Evolutionary conservation across 1,284 basidiomycete genomes (phyloP).

Genomic region (Testicularia cyperi): DNA sequence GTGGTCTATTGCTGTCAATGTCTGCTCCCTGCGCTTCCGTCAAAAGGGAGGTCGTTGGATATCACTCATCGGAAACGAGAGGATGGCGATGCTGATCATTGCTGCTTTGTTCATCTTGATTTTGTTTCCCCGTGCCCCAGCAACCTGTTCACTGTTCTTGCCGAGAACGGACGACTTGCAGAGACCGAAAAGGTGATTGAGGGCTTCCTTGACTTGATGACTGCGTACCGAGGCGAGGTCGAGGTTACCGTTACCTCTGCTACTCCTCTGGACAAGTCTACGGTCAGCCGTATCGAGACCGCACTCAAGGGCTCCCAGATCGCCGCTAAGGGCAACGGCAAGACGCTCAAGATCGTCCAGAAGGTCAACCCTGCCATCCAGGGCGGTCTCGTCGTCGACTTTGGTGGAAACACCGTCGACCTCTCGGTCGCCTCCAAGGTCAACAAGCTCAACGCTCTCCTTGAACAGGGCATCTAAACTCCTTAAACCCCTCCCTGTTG

Average conservation of each 20-base stretch:
- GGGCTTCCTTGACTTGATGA: constrained; percentile 85
- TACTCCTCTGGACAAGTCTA: constrained; percentile 56
- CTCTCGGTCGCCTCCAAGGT: constrained; percentile 88
- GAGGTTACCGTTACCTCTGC: constrained; percentile 82
- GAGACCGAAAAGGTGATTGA: constrained; percentile 84
- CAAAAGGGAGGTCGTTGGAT: no score
- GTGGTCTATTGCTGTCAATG: no score
- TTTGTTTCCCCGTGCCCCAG: constrained; percentile 6
- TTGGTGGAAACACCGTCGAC: constrained; percentile 97
- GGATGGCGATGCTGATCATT: no score
- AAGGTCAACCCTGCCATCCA: constrained; percentile 58
- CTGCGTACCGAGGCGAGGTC: constrained; percentile 88
- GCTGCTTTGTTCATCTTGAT: not conserved
- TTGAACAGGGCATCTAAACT: constrained; percentile 60
- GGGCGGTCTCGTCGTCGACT: constrained; percentile 84
- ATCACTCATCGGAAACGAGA: no score
- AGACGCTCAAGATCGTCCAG: constrained; percentile 56
- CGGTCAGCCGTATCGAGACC: constrained; percentile 52
- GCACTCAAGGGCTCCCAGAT: constrained; percentile 55
- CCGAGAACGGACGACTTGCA: constrained; percentile 86
- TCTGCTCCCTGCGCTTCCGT: no score
- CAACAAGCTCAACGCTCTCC: constrained; percentile 86
- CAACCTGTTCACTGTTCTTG: constrained; percentile 86
- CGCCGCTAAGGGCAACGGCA: constrained; percentile 49
- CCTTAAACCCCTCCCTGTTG: no score